phyloP scores from a whole-genome alignment of 768 basidiomycete genomes.

The Calocera viscosa region DNA sequence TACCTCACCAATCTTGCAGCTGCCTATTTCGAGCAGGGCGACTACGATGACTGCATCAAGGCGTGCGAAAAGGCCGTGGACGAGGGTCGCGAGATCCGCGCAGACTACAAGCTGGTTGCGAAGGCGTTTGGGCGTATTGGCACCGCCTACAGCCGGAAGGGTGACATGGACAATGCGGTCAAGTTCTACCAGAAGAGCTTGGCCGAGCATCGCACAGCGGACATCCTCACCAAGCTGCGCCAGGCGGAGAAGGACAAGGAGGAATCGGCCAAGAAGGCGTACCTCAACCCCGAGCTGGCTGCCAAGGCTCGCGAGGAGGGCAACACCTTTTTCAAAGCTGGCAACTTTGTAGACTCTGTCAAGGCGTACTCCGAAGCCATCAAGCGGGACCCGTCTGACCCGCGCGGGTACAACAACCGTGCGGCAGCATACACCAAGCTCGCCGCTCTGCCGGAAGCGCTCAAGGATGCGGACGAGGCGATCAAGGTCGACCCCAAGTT shows the following conservation, averaged over 20 bases:
- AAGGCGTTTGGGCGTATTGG: slow-evolving; percentile 90
- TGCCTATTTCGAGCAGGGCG: slow-evolving; percentile 81
- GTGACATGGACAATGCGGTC: slow-evolving; percentile 62
- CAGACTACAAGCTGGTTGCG: slow-evolving; percentile 89
- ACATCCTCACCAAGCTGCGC: slow-evolving; percentile 80
- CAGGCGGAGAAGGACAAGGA: slow-evolving; percentile 61
- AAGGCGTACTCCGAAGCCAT: slow-evolving; percentile 91
- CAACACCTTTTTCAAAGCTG: slow-evolving; percentile 78
- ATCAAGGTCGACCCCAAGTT: slow-evolving; percentile 84
- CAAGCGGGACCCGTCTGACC: slow-evolving; percentile 83
- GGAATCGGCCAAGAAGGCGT: slow-evolving; percentile 68
- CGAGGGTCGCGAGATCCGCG: slow-evolving; percentile 79
- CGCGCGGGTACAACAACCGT: slow-evolving; percentile 92
- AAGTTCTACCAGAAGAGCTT: slow-evolving; percentile 90
- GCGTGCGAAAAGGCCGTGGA: slow-evolving; percentile 93
- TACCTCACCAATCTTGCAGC: slow-evolving; percentile 86
- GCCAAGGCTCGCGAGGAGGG: slow-evolving; percentile 82
- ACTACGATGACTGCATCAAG: slow-evolving; percentile 83
- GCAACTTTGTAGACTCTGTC: slow-evolving; percentile 84
- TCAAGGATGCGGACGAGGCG: slow-evolving; percentile 90
- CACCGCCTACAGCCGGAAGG: slow-evolving; percentile 68
- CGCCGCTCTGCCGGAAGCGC: slow-evolving; percentile 80
- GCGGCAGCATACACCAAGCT: slow-evolving; percentile 97
- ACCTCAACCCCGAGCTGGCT: slow-evolving; percentile 76
- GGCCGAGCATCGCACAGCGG: slow-evolving; percentile 90